Base-by-base conservation (phyloP, 805 yeast genomes). In the Naumovozyma baii region DNA sequence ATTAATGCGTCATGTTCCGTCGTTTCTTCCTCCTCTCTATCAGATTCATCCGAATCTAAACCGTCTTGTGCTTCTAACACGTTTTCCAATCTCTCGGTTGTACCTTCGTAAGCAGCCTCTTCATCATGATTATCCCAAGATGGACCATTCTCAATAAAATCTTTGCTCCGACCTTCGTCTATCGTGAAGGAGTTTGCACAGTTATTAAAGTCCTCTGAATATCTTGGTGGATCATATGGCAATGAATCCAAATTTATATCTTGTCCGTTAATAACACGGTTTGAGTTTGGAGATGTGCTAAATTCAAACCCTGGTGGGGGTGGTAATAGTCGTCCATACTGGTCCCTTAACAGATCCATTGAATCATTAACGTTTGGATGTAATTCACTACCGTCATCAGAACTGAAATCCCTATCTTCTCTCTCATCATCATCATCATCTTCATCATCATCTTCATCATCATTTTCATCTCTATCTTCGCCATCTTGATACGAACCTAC, bases 401-500 rank as follows among this genome's bases (percentile, higher is more conserved):
- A 15, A 15, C 17, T n/a, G 9, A 5, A n/a, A n/a, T n/a, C n/a
- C n/a, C n/a, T n/a, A n/a, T 13, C 15, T 22, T 35, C 31, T 9
- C 14, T 18, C 18, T 36, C 34, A 14, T 18, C n/a, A 8, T 18
- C 31, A 14, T 31, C 34, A 5, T 31, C 34, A 5, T 34, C 30
- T n/a, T 37, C 59, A 30, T 48, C 56, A 17, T 52, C 53, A 19
- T 53, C 57, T 2, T 49, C 48, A 2, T 61, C 58, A 4, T 59
- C 54, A 13, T 51, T 47, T 32, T 56, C 64, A 28, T 57, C 61
- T 37, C 59, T 63, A 4, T 51, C 41, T 12, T 43, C 52, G n/a
- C 74, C 79, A 40, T 76, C 80, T 31, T 70, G 74, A 10, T 71
- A 74, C 36, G 80, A 62, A 52, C 83, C 95, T 20, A 90, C 63